These are phyloP conservation scores for Pseudotulostoma volvatum DNA, from an alignment of 495 filamentous ascomycete genomes.

Conservation along the genomic window DNA sequence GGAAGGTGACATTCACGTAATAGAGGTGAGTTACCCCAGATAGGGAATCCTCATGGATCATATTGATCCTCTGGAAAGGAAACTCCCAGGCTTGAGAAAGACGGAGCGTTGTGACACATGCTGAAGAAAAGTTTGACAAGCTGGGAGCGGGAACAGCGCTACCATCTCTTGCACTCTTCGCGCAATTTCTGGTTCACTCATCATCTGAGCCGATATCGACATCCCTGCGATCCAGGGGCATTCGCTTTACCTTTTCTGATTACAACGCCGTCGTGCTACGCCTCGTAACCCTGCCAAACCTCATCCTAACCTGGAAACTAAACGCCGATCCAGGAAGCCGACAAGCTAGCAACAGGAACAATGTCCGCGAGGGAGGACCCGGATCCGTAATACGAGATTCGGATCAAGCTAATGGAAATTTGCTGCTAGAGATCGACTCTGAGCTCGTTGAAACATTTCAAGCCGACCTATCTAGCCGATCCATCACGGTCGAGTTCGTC, in stretches of 20 bases:
- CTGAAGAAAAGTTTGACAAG: constrained; percentile 34
- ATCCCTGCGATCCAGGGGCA: constrained; percentile 10
- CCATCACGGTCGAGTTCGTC: constrained; percentile 53
- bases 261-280: constrained; percentile 78
- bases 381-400: too few relatives aligned
- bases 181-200: constrained; percentile 42
- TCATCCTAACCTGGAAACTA: constrained; percentile 63
- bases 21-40: constrained; percentile 44
- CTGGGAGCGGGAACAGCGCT: constrained; percentile 84
- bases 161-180: constrained; percentile 63
- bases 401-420: constrained; percentile 29
- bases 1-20: constrained; percentile 35
- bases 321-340: constrained; percentile 7
- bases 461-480: constrained; percentile 32
- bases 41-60: too few relatives aligned
- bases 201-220: constrained; percentile 8
- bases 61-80: too few relatives aligned
- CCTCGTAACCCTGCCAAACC: constrained; percentile 77
- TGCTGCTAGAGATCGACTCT: constrained; percentile 58
- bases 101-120: background rate
- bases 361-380: background rate
- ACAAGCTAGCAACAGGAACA: background rate
- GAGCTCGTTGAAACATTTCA: constrained; percentile 46
- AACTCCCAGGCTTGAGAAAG: too few relatives aligned
- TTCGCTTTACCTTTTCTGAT: constrained; percentile 61